A percentile compares a stretch with the other conserved stretches of the same genome.
Conservation (phyloP, 768 basidiomycete genomes). For the Lactarius akahatsu region DNA sequence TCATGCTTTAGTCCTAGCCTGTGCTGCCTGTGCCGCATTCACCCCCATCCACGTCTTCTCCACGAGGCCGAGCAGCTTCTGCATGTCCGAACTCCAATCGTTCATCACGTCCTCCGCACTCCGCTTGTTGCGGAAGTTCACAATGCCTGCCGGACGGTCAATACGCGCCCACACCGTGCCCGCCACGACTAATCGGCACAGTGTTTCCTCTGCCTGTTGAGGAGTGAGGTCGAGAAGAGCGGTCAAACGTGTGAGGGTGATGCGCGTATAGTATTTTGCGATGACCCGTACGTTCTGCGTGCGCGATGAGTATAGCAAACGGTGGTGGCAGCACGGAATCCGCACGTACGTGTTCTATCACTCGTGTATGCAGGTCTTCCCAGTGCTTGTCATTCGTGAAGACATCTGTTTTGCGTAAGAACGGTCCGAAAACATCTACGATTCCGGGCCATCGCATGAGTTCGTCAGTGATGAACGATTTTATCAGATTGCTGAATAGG, state of each 20-base stretch:
- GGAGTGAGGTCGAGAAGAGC: slow-evolving; percentile 81
- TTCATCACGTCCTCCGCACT: slow-evolving; percentile 94
- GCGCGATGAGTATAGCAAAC: background rate
- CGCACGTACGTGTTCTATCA: slow-evolving; percentile 88
- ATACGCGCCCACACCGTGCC: slow-evolving; percentile 92
- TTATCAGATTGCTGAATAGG: slow-evolving; percentile 77
- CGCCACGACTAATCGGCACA: slow-evolving; percentile 87
- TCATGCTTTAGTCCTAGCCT: slow-evolving; percentile 57
- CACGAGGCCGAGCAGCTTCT: slow-evolving; percentile 82
- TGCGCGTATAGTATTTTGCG: slow-evolving; percentile 91
- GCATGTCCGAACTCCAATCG: slow-evolving; percentile 97
- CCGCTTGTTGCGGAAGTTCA: slow-evolving; percentile 81
- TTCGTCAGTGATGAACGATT: slow-evolving; percentile 90
- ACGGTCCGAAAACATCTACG: slow-evolving; percentile 81
- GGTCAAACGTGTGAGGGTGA: slow-evolving; percentile 79
- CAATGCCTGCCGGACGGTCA: slow-evolving; percentile 87
- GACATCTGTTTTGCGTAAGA: slow-evolving; percentile 75
- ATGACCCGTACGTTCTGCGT: slow-evolving; percentile 92
- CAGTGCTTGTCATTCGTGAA: slow-evolving; percentile 79
- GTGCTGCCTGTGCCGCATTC: slow-evolving; percentile 86
- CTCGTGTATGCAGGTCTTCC: slow-evolving; percentile 93
- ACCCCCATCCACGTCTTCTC: slow-evolving; percentile 99
- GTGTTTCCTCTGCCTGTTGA: slow-evolving; percentile 82
- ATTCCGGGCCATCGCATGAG: slow-evolving; percentile 98
- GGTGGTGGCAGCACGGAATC: background rate